Base-by-base conservation (phyloP, 441 rosid species). In the Euphorbia schlechtendalii region DNA sequence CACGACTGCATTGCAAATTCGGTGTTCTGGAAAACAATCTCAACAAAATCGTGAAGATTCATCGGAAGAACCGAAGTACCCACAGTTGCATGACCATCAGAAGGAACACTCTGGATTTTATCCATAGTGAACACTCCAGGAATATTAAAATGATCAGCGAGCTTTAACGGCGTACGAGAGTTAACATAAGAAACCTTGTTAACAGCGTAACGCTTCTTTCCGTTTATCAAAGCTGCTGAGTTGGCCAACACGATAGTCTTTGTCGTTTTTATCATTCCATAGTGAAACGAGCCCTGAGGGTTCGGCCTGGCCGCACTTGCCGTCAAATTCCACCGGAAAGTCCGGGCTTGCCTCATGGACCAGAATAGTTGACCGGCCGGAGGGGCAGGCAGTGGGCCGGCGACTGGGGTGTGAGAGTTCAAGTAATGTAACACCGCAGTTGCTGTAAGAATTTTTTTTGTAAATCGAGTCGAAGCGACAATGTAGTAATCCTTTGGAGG, bases 281-380 rank as follows among this genome's bases (percentile, higher is more conserved):
- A 90, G 62, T 90, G 98, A 77, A 63, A 92, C 10, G 98, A 90
- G 24, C 98, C 97, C 75, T 92, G 96, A 66, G 96, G 96, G 60
- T 92, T 92, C 30, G 96, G n/a, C n/a, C n/a, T n/a, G n/a, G n/a
- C n/a, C n/a, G n/a, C n/a, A n/a, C n/a, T n/a, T n/a, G n/a, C n/a
- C 96, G 96, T 92, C 79, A 92, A 74, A 76, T 92, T 92, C 96
- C 96, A 89, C 77, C 98, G 85, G 83, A 71, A 86, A 32, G 89
- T 85, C 77, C 96, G 76, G 13, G 98, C 96, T 77, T 92, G 98
- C 80, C 76, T 67, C 92, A 89, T 80, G 38, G 98, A 92, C 90
- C 96, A 83, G 59, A 80, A 77, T 30, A 76, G 60, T 59, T 73
- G 80, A 24, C 69, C 73, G 13, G 78, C 61, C 0, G 96, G 96